Evolutionary conservation across 2,329 filamentous ascomycete species (phyloP).

Genomic region (Coleophoma eucalyptorum): DNA sequence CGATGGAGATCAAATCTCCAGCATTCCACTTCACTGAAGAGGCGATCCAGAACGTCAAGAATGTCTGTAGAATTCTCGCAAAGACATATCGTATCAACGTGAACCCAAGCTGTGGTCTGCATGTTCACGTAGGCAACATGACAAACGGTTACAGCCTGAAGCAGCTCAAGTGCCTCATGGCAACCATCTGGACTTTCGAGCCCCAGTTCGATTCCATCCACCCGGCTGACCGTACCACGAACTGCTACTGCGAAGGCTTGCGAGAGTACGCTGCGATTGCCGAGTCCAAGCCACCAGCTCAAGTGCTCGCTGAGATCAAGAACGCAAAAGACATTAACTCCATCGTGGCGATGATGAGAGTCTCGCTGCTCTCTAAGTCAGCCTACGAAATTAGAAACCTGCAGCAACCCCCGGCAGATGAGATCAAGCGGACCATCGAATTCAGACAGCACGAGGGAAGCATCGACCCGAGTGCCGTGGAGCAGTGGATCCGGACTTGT

Average conservation of each 20-base stretch:
- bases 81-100: slow-evolving; percentile 14
- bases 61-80: slow-evolving; percentile 5
- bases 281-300: background rate
- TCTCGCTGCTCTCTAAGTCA: background rate
- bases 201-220: slow-evolving; percentile 21
- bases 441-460: slow-evolving; percentile 15
- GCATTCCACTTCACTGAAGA: slow-evolving; percentile 5
- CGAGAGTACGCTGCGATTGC: background rate
- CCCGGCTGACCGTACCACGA: slow-evolving; percentile 4
- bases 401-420: background rate
- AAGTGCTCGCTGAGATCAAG: background rate
- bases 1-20: slow-evolving; percentile 16
- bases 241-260: slow-evolving; percentile 1
- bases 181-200: slow-evolving; percentile 23
- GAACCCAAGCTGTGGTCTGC: slow-evolving; percentile 20
- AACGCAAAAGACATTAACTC: background rate
- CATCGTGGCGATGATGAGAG: background rate
- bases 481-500: slow-evolving; percentile 8
- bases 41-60: slow-evolving; percentile 2
- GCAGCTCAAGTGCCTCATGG: slow-evolving; percentile 25
- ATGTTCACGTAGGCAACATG: slow-evolving; percentile 28
- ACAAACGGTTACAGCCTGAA: slow-evolving; percentile 15
- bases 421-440: slow-evolving; percentile 8
- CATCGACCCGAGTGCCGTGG: slow-evolving; percentile 3
- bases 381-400: background rate